Evolutionary conservation across 495 filamentous ascomycete genomes (phyloP).

Genomic region (Penicillium mononematosum): DNA sequence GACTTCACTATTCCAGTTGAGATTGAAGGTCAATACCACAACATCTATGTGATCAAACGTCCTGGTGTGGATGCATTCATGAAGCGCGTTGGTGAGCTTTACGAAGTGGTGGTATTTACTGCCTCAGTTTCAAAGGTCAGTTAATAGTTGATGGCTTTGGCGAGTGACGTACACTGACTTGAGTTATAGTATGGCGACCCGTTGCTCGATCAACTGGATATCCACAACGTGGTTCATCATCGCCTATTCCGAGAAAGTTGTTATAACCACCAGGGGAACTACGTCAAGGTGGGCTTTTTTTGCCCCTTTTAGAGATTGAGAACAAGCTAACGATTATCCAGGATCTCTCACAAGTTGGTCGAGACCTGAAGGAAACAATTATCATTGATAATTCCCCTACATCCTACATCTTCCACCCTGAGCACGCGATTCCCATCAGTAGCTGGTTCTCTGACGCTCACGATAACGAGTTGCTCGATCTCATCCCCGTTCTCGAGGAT

Average conservation of each 20-base stretch:
- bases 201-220: constrained; percentile 92
- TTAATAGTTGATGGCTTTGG: background rate
- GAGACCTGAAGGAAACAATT: constrained; percentile 94
- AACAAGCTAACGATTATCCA: constrained; percentile 30
- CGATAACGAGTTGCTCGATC: constrained; percentile 96
- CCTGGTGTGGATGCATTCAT: constrained; percentile 98
- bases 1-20: constrained; percentile 99
- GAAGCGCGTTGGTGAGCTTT: constrained; percentile 96
- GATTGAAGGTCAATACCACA: constrained; percentile 98
- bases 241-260: constrained; percentile 96
- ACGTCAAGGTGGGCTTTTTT: constrained; percentile 70
- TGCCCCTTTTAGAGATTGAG: background rate
- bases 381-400: constrained; percentile 99
- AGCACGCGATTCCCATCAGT: constrained; percentile 98
- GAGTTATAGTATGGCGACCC: constrained; percentile 84
- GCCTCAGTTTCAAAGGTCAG: constrained; percentile 96
- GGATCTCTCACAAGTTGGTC: constrained; percentile 94
- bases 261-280: constrained; percentile 99
- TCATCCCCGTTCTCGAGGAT: constrained; percentile 98
- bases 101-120: constrained; percentile 98
- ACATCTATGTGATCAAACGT: constrained; percentile 98
- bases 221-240: constrained; percentile 95
- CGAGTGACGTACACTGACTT: constrained; percentile 16
- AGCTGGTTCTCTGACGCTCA: constrained; percentile 99
- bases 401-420: constrained; percentile 98